Evolutionary conservation across 768 basidiomycete genomes (phyloP).

Genomic region (Lepiota subincarnata): DNA sequence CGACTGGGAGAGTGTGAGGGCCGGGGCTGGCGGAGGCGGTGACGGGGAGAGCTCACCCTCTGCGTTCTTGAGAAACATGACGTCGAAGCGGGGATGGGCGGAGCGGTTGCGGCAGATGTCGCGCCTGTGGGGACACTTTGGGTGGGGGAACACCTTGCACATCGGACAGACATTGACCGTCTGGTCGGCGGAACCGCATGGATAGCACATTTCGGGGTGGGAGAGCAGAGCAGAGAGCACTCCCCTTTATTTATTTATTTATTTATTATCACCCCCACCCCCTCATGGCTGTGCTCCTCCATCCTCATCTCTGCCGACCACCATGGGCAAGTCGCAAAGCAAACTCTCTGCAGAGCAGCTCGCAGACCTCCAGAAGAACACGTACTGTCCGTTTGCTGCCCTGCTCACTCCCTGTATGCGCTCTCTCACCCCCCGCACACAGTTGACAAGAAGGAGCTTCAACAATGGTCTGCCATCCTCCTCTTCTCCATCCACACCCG

Average conservation of each 20-base stretch:
- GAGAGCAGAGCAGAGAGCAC: constrained; percentile 20
- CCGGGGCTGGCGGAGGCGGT: too few species aligned
- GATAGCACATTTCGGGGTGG: constrained; percentile 63
- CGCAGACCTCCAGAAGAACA: constrained; percentile 93
- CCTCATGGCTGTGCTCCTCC: constrained; percentile 16
- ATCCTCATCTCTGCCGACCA: constrained; percentile 26
- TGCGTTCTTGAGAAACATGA: constrained; percentile 81
- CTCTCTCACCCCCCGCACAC: not conserved
- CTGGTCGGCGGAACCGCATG: constrained; percentile 64
- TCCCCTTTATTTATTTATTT: constrained; percentile 13
- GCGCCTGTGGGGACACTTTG: constrained; percentile 73
- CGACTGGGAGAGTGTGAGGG: constrained; percentile 39
- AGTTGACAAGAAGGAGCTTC: constrained; percentile 97
- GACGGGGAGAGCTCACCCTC: constrained; percentile 52
- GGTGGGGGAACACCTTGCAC: constrained; percentile 77
- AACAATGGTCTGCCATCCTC: constrained; percentile 67
- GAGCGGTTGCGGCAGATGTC: constrained; percentile 74
- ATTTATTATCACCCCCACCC: constrained; percentile 14
- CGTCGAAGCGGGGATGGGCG: constrained; percentile 71
- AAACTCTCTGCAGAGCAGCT: constrained; percentile 95
- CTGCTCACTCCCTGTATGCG: not conserved
- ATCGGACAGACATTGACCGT: constrained; percentile 69
- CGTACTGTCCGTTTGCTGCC: constrained; percentile 69
- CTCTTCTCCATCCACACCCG: not conserved
- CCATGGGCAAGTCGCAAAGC: constrained; percentile 96